These are phyloP conservation scores for Suillus placidus DNA, from an alignment of 768 basidiomycete species.

Conservation along the genomic window DNA sequence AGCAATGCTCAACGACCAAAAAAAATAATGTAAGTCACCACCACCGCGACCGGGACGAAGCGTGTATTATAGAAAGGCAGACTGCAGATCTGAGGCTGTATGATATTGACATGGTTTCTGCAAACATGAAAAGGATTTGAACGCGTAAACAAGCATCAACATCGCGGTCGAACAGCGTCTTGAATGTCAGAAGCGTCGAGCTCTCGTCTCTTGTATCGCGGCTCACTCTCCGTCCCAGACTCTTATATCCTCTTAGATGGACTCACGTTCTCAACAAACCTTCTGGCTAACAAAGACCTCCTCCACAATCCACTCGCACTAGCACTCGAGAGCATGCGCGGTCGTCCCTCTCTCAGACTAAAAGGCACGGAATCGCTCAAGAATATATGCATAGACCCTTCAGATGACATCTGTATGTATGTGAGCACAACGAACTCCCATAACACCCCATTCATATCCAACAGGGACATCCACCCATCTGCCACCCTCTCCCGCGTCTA, in stretches of 20 bases:
- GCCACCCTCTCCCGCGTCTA: background rate
- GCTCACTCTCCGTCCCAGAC: slow-evolving; percentile 68
- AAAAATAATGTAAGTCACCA: background rate
- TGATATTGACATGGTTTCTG: background rate
- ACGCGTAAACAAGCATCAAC: slow-evolving; percentile 4
- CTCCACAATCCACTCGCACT: slow-evolving; percentile 33
- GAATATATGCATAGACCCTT: slow-evolving; percentile 63
- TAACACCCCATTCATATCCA: background rate
- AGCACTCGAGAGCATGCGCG: slow-evolving; percentile 61
- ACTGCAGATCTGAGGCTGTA: too few relatives aligned
- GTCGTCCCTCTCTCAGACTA: slow-evolving; percentile 63
- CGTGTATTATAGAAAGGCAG: background rate
- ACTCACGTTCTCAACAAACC: slow-evolving; percentile 61
- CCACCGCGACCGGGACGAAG: background rate
- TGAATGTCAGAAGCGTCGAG: slow-evolving; percentile 3
- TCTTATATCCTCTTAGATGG: slow-evolving; percentile 75
- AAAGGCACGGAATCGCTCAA: slow-evolving; percentile 54
- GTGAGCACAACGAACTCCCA: slow-evolving; percentile 42
- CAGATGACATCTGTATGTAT: slow-evolving; percentile 50
- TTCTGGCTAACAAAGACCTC: slow-evolving; percentile 44
- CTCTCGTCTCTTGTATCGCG: background rate
- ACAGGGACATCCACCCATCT: slow-evolving; percentile 68
- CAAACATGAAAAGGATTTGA: background rate
- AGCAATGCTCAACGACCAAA: background rate
- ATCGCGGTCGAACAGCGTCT: background rate